Percentiles rank a stretch among this genome's conserved stretches.
phyloP scores from a whole-genome alignment of 2,329 filamentous ascomycete species.

The Pseudonectria foliicola region DNA sequence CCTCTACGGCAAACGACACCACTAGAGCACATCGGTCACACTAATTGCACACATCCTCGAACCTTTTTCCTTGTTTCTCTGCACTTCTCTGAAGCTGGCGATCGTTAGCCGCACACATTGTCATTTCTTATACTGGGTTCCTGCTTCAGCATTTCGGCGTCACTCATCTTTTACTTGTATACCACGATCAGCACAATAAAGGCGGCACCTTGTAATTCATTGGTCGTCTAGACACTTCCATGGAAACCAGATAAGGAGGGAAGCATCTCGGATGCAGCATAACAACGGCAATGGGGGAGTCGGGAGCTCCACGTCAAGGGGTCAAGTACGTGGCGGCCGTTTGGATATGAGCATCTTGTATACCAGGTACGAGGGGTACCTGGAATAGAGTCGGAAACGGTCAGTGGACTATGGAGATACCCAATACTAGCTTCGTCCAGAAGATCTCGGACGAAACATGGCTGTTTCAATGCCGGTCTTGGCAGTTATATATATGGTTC shows the following conservation, averaged over 20 bases:
- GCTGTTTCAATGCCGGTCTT: not conserved
- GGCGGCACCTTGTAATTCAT: too few species aligned
- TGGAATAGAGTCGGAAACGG: constrained; percentile 7
- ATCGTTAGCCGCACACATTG: too few species aligned
- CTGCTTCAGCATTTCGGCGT: too few species aligned
- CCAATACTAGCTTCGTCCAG: constrained; percentile 13
- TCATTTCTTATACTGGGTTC: too few species aligned
- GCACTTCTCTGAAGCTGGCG: too few species aligned
- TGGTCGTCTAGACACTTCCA: too few species aligned
- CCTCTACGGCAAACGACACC: constrained; percentile 10
- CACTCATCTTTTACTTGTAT: too few species aligned
- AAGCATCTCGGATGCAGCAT: too few species aligned
- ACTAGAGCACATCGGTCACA: constrained; percentile 9
- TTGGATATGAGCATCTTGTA: constrained; percentile 1
- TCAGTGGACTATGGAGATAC: constrained; percentile 12
- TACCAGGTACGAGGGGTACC: constrained; percentile 1
- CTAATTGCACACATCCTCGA: constrained; percentile 8
- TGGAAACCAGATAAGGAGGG: too few species aligned
- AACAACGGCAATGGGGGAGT: too few species aligned
- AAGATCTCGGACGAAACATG: constrained; percentile 3
- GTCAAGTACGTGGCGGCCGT: constrained; percentile 1
- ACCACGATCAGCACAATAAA: too few species aligned
- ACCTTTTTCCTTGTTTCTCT: constrained; percentile 6
- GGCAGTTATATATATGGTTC: not conserved
- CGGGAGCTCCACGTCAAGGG: too few species aligned